phyloP scores from a whole-genome alignment of 2,329 filamentous ascomycete genomes.

The Venturiaceae sp. region DNA sequence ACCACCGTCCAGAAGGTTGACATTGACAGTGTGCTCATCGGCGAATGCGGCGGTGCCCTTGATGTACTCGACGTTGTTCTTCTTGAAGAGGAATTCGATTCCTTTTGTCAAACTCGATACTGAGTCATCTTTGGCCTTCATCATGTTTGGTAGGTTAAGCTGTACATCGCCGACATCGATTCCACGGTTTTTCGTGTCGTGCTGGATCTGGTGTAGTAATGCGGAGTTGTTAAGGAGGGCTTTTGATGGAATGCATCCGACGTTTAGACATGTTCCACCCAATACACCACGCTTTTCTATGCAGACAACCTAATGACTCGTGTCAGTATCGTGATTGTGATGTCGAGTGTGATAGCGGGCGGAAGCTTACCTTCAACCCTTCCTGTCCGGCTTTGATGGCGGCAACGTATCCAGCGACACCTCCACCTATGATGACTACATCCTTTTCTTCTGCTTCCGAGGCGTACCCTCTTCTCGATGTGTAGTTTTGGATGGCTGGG shows the following conservation, averaged over 20 bases:
- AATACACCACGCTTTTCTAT: slow-evolving; percentile 96
- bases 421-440: slow-evolving; percentile 93
- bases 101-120: slow-evolving; percentile 88
- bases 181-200: slow-evolving; percentile 94
- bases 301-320: slow-evolving; percentile 63
- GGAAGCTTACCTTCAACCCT: slow-evolving; percentile 68
- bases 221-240: slow-evolving; percentile 99
- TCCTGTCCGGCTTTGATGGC: slow-evolving; percentile 98
- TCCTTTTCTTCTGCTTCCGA: slow-evolving; percentile 72
- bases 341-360: neutral
- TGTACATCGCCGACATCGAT: slow-evolving; percentile 97
- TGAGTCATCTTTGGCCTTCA: slow-evolving; percentile 96
- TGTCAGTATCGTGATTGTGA: neutral
- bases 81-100: slow-evolving; percentile 97
- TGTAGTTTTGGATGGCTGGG: neutral
- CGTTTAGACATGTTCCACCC: slow-evolving; percentile 95
- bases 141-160: slow-evolving; percentile 88
- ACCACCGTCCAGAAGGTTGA: slow-evolving; percentile 82
- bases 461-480: slow-evolving; percentile 2
- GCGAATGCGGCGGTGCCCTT: slow-evolving; percentile 85
- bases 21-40: slow-evolving; percentile 84
- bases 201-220: slow-evolving; percentile 91
- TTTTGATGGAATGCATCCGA: slow-evolving; percentile 98
- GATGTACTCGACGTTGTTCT: slow-evolving; percentile 97
- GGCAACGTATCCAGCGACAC: slow-evolving; percentile 96